Evolutionary conservation across 2,329 filamentous ascomycete species (phyloP), one percentile per base, ranked within the genome.

Genomic region (Clarireedia monteithiana): DNA sequence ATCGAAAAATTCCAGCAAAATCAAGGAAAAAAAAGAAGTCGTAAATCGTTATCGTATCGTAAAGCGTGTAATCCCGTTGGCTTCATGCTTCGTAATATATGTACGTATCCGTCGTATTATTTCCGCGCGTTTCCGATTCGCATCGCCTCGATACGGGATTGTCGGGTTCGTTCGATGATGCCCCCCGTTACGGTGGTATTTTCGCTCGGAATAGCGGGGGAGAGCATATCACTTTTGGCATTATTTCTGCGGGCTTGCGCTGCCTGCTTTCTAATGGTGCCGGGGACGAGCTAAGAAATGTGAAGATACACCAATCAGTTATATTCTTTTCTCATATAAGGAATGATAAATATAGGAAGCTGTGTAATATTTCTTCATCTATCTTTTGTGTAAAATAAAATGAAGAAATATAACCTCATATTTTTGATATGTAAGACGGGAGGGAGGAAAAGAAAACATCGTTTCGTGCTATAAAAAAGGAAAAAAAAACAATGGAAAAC

Each of bases 241-340:
- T 20, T 20, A 20, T 20, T 20, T 20, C 20, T 34, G 30, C 30
- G 30, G 30, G 30, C 30, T 34, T 9, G 30, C 30, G 30, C 14
- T 34, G 30, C 30, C 30, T 34, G 30, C 30, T 42, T 46, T 23
- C 24, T 38, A 55, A 36, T 50, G 46, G 30, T 39, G 53, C 44
- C 46, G 46, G 46, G 38, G 34, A 38, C 53, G 53, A 55, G 53
- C 53, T 55, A 55, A 50, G 26, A 48, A 23, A n/a, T 54, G 46
- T 20, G 50, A 24, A 53, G 38, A 55, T 49, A 45, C 42, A 55
- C 47, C 47, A 55, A 67, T 68, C 63, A 68, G 66, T 67, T 62
- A 62, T 63, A 30, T 66, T 67, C 64, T 64, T 61, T 59, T 59
- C 53, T 57, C 50, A 57, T 59, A 36, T 39, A 55, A 26, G 55